phyloP scores from a whole-genome alignment of 768 basidiomycete species.

The Russula ochroleuca region DNA sequence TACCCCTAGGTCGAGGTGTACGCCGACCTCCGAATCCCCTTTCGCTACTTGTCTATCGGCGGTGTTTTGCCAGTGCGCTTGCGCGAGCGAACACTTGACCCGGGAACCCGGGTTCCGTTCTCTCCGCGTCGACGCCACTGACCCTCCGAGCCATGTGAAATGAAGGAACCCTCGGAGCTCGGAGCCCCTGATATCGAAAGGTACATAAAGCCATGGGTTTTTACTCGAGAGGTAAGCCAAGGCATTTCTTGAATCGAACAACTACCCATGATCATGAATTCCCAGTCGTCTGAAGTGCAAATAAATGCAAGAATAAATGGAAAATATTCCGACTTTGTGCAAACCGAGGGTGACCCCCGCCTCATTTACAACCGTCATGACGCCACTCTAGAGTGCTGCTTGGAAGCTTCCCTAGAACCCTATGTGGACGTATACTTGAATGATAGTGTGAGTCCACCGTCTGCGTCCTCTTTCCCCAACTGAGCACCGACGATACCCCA shows the following conservation, averaged over 20 bases:
- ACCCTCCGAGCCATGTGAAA: background rate
- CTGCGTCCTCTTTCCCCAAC: background rate
- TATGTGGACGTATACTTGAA: background rate
- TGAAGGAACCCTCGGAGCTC: background rate
- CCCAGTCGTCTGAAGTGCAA: background rate
- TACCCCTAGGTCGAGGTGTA: background rate
- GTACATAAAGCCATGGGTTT: slow-evolving; percentile 13
- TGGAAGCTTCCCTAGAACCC: background rate
- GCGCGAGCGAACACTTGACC: background rate
- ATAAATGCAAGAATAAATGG: background rate
- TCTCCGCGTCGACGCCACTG: background rate
- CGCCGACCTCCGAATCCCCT: background rate
- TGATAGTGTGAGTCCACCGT: background rate
- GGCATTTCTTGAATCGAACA: background rate
- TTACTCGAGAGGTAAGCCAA: background rate
- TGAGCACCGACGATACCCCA: background rate
- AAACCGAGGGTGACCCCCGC: background rate
- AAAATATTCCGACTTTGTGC: background rate
- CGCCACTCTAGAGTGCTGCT: background rate
- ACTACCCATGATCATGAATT: background rate
- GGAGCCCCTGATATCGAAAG: slow-evolving; percentile 16
- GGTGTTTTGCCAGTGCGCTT: background rate
- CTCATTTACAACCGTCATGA: background rate
- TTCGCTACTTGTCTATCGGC: background rate
- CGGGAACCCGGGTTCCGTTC: background rate